Evolutionary conservation across 2,329 filamentous ascomycete species (phyloP).

Genomic region (Ceratocystis harringtonii): DNA sequence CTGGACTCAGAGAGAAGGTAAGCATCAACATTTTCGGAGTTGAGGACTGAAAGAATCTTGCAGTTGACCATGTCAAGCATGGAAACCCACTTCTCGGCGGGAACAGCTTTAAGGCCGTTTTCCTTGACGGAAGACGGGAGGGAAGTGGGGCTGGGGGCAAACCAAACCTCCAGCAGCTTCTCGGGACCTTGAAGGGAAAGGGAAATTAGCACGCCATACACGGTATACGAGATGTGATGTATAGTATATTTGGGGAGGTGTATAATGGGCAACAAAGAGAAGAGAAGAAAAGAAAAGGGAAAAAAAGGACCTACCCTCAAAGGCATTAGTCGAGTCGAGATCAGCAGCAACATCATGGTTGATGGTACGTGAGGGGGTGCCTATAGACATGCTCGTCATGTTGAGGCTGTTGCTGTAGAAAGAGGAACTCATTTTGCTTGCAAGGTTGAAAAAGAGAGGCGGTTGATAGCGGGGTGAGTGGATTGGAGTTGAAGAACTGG

Average conservation of each 20-base stretch:
- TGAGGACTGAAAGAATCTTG: conserved; percentile 88
- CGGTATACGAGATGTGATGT: neutral
- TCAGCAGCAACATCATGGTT: conserved; percentile 89
- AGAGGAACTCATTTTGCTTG: conserved; percentile 18
- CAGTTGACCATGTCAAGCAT: conserved; percentile 98
- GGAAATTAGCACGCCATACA: neutral
- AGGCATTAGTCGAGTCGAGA: conserved; percentile 88
- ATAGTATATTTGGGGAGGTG: neutral
- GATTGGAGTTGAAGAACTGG: neutral
- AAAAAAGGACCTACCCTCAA: conserved; percentile 51
- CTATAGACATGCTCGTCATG: conserved; percentile 44
- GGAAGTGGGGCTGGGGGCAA: conserved; percentile 61
- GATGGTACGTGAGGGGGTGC: conserved; percentile 83
- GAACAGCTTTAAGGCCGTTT: conserved; percentile 72
- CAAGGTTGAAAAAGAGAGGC: conserved; percentile 18
- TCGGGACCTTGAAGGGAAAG: conserved; percentile 51
- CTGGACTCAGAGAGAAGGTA: conserved; percentile 96
- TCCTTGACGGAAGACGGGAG: conserved; percentile 56
- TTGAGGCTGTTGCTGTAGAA: conserved; percentile 14
- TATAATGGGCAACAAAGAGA: neutral
- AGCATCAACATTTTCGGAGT: conserved; percentile 86
- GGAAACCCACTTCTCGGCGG: conserved; percentile 74
- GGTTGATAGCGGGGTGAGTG: neutral
- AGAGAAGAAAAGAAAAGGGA: too few species aligned
- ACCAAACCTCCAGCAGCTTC: conserved; percentile 98